Percentiles rank a stretch among this genome's conserved stretches.
Evolutionary conservation across 2,329 filamentous ascomycete genomes (phyloP).

Genomic region (Phialemoniopsis sp.): DNA sequence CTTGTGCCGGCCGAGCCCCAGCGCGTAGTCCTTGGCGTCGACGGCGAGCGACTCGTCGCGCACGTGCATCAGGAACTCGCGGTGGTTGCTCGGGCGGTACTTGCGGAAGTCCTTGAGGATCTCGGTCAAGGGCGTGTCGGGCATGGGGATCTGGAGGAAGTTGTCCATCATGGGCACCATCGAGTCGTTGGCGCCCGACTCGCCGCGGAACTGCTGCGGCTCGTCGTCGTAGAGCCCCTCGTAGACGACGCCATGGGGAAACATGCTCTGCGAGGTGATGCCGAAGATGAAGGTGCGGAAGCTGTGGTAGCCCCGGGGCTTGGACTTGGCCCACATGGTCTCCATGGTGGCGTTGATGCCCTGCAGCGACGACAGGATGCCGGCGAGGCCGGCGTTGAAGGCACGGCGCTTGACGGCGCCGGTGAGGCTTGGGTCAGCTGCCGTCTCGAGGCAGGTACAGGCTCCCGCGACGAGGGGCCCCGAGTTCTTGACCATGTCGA

Average conservation of each 20-base stretch:
- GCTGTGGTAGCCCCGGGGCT: constrained; percentile 76
- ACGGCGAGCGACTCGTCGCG: constrained; percentile 41
- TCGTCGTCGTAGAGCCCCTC: constrained; percentile 70
- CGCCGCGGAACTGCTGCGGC: constrained; percentile 80
- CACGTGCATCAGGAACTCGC: constrained; percentile 76
- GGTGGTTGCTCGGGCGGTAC: constrained; percentile 86
- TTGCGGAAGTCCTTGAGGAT: constrained; percentile 86
- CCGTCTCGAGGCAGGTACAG: constrained; percentile 57
- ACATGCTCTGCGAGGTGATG: constrained; percentile 91
- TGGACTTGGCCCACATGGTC: constrained; percentile 83
- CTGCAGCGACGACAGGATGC: constrained; percentile 59
- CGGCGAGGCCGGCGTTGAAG: constrained; percentile 61
- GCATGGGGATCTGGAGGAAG: constrained; percentile 82
- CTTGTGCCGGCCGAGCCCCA: constrained; percentile 21
- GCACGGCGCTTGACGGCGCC: constrained; percentile 40
- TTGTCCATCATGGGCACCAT: constrained; percentile 92
- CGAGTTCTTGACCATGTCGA: constrained; percentile 91
- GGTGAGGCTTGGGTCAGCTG: constrained; percentile 12
- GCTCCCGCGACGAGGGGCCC: constrained; percentile 71
- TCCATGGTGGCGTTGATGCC: constrained; percentile 81
- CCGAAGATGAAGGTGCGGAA: constrained; percentile 98
- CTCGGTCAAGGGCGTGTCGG: constrained; percentile 79
- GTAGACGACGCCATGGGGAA: constrained; percentile 86
- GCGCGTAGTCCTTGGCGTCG: constrained; percentile 55
- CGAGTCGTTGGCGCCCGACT: constrained; percentile 90